Conservation (phyloP, 768 basidiomycete genomes). For the Hypholoma fasciculare region DNA sequence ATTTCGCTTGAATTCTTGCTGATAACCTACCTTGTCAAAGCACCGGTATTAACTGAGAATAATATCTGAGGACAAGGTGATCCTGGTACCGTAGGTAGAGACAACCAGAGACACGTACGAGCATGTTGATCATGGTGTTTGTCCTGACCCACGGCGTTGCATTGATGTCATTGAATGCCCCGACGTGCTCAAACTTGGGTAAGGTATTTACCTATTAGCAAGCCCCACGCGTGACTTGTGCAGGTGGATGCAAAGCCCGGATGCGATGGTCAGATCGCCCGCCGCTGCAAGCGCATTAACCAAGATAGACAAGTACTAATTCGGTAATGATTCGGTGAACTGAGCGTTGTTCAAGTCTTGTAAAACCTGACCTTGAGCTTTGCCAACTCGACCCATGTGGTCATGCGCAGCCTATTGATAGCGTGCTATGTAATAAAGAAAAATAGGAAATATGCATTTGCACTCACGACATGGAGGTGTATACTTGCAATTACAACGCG, state of each 20-base stretch:
- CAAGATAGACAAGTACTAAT: slow-evolving; percentile 36
- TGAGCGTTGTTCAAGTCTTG: not conserved
- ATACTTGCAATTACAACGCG: slow-evolving; percentile 24
- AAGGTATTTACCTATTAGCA: slow-evolving; percentile 33
- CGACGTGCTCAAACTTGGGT: too few species aligned
- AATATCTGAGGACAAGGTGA: slow-evolving; percentile 30
- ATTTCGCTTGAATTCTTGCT: not conserved
- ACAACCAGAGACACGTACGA: slow-evolving; percentile 26
- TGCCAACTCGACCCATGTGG: slow-evolving; percentile 32
- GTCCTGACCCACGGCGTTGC: slow-evolving; percentile 29
- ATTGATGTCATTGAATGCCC: not conserved
- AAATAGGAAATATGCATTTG: not conserved
- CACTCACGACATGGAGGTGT: slow-evolving; percentile 34
- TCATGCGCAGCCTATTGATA: slow-evolving; percentile 21
- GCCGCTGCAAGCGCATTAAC: slow-evolving; percentile 43
- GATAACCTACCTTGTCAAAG: slow-evolving; percentile 32
- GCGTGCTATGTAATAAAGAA: slow-evolving; percentile 4
- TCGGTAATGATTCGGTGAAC: too few species aligned
- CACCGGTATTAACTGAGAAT: slow-evolving; percentile 44
- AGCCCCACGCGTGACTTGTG: slow-evolving; percentile 45
- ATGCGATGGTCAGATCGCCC: slow-evolving; percentile 46
- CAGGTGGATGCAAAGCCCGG: slow-evolving; percentile 36
- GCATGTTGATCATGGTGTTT: slow-evolving; percentile 44
- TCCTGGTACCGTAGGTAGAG: not conserved
- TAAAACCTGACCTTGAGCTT: slow-evolving; percentile 29